These are phyloP conservation scores for Wickerhamiella sorbophila DNA, from an alignment of 805 yeast genomes.

Conservation along the genomic window DNA sequence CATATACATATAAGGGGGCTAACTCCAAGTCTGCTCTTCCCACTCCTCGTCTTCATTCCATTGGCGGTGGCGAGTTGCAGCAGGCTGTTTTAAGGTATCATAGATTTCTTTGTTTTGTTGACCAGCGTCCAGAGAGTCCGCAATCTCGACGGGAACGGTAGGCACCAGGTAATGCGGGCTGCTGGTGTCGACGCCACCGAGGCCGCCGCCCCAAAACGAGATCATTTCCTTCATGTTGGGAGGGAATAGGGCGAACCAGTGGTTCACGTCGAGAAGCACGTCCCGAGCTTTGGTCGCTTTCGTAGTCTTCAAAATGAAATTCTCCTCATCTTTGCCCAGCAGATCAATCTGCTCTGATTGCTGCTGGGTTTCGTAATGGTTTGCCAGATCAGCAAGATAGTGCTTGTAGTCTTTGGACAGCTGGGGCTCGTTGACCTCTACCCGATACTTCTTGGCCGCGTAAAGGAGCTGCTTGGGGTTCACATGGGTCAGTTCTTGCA, in stretches of 20 bases:
- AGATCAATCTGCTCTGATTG: constrained; percentile 12
- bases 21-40: no score
- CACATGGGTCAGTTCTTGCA: constrained; percentile 48
- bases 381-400: constrained; percentile 27
- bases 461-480: constrained; percentile 59
- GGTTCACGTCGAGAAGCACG: constrained; percentile 24
- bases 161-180: constrained; percentile 16
- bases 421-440: constrained; percentile 68
- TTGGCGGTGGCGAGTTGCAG: background rate
- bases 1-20: no score
- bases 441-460: constrained; percentile 59
- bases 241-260: constrained; percentile 36
- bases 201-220: constrained; percentile 61
- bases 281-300: constrained; percentile 9
- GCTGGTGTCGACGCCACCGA: constrained; percentile 39
- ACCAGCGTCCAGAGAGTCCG: constrained; percentile 9
- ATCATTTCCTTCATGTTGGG: constrained; percentile 67
- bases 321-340: background rate
- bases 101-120: background rate
- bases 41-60: background rate
- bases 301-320: background rate
- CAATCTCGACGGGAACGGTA: constrained; percentile 10
- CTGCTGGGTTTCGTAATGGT: constrained; percentile 18
- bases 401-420: constrained; percentile 40
- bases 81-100: background rate